Conservation (phyloP, 371 early-diverging fungal genomes). For the Choanephora cucurbitarum region DNA sequence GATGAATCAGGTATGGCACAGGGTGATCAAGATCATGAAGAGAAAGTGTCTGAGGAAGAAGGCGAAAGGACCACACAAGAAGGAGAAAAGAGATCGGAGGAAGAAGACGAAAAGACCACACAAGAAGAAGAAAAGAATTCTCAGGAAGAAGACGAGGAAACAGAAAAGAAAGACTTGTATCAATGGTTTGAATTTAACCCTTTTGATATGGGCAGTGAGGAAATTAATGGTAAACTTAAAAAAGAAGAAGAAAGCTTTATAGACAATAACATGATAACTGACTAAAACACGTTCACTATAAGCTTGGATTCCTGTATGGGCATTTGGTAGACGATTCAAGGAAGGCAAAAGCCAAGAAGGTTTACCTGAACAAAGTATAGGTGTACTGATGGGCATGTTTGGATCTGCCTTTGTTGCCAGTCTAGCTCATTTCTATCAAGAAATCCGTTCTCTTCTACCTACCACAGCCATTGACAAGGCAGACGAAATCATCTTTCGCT, state of each 20-base stretch:
- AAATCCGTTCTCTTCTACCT: slow-evolving; percentile 51
- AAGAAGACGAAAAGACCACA: slow-evolving; percentile 4
- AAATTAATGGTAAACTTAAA: slow-evolving; percentile 56
- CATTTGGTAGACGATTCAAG: slow-evolving; percentile 71
- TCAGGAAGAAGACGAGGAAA: slow-evolving; percentile 1
- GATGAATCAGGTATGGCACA: too few species aligned
- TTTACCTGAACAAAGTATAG: slow-evolving; percentile 64
- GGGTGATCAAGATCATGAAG: too few species aligned
- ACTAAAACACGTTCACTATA: not conserved
- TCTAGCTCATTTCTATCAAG: slow-evolving; percentile 62
- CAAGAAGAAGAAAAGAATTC: not conserved
- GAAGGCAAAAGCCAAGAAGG: slow-evolving; percentile 56
- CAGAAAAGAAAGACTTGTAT: slow-evolving; percentile 35
- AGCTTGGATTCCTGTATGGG: slow-evolving; percentile 77
- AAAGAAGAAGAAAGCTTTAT: not conserved
- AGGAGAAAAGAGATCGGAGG: not conserved
- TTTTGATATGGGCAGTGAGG: slow-evolving; percentile 76
- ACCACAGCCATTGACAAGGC: slow-evolving; percentile 30
- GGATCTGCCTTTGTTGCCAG: slow-evolving; percentile 73
- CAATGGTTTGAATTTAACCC: slow-evolving; percentile 86
- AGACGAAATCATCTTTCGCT: slow-evolving; percentile 45
- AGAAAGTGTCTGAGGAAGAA: slow-evolving; percentile 51
- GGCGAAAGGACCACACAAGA: slow-evolving; percentile 29
- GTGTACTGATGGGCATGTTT: slow-evolving; percentile 61
- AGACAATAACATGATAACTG: not conserved